Conservation (phyloP, 2,329 filamentous ascomycete genomes). For the Aspergillus texensis region DNA sequence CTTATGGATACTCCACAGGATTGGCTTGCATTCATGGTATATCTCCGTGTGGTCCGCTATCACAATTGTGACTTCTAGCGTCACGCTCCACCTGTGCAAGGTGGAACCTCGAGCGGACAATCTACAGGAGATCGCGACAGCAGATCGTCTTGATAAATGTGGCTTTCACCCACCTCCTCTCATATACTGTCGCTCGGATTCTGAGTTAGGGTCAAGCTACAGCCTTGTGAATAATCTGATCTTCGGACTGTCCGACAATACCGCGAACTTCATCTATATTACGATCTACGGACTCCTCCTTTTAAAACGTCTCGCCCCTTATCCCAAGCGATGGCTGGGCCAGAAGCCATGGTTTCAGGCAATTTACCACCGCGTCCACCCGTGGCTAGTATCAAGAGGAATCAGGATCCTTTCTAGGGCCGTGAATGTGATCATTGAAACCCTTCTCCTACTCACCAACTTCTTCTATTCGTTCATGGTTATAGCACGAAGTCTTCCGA, state of each 20-base stretch:
- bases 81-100: background rate
- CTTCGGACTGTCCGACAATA: background rate
- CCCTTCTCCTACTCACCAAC: background rate
- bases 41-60: background rate
- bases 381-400: background rate
- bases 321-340: background rate
- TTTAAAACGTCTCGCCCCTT: conserved; percentile 1
- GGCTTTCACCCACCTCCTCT: background rate
- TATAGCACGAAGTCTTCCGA: background rate
- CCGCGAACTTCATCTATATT: background rate
- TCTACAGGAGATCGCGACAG: background rate
- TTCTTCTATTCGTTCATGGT: background rate
- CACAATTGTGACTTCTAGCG: background rate
- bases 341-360: background rate
- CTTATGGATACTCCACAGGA: background rate
- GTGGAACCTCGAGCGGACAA: background rate
- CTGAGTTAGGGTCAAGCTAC: background rate
- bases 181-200: background rate
- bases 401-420: background rate
- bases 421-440: background rate
- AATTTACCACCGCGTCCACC: background rate
- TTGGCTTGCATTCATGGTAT: background rate
- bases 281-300: background rate
- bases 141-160: conserved; percentile 1
- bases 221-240: too few relatives aligned